Evolutionary conservation across 2,329 filamentous ascomycete species (phyloP).

Genomic region (Gnomoniopsis smithogilvyi): DNA sequence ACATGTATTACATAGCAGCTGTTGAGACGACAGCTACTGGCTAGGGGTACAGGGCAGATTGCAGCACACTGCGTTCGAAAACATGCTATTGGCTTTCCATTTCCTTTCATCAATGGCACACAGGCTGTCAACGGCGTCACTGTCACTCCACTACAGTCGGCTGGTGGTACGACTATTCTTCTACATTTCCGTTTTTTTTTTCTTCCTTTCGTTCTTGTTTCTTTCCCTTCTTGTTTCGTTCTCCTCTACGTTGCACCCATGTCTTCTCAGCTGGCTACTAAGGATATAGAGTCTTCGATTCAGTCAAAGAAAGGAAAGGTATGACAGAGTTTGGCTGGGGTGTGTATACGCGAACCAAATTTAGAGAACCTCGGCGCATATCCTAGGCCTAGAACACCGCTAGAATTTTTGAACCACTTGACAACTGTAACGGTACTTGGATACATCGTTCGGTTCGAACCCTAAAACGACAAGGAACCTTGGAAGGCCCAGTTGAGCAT

Average conservation of each 20-base stretch:
- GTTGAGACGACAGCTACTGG: slow-evolving; percentile 2
- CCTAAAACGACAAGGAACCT: no score
- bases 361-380: not conserved
- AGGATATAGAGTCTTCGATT: no score
- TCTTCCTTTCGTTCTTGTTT: not conserved
- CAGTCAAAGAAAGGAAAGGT: no score
- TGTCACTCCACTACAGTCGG: slow-evolving; percentile 13
- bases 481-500: no score
- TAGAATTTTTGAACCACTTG: not conserved
- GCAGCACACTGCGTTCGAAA: slow-evolving; percentile 4
- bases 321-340: no score
- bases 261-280: not conserved
- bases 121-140: not conserved
- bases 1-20: slow-evolving; percentile 3
- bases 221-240: no score
- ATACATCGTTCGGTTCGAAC: not conserved
- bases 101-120: not conserved
- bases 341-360: not conserved
- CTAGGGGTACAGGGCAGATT: not conserved
- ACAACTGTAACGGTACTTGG: no score
- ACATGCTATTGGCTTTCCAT: not conserved
- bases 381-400: not conserved
- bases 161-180: slow-evolving; percentile 3
- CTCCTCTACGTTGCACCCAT: no score
- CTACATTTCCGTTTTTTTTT: not conserved